Percentiles rank a stretch among this genome's conserved stretches.
phyloP scores from a whole-genome alignment of 2,329 filamentous ascomycete species.

The Botrytis porri region DNA sequence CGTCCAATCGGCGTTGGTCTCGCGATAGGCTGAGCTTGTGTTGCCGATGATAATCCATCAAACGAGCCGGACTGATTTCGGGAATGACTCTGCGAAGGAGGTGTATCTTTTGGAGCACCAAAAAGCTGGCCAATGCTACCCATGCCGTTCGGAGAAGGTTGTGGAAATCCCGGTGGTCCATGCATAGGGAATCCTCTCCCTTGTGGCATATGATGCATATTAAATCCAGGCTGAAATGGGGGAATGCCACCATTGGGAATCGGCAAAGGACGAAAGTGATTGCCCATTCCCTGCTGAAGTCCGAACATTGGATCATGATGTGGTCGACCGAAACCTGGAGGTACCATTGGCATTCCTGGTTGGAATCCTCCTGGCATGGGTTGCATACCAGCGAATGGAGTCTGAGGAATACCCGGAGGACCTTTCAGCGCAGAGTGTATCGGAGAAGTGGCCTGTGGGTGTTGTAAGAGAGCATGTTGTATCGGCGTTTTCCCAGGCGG shows the following conservation, averaged over 20 bases:
- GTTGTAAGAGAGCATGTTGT: conserved; percentile 51
- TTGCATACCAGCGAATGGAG: conserved; percentile 48
- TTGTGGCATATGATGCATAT: conserved; percentile 57
- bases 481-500: conserved; percentile 56
- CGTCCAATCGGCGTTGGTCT: conserved; percentile 85
- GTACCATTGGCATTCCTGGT: conserved; percentile 42
- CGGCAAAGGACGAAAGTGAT: conserved; percentile 54
- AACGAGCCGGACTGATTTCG: conserved; percentile 72
- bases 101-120: conserved; percentile 40
- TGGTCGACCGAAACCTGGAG: conserved; percentile 45
- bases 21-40: conserved; percentile 68
- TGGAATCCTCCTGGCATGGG: conserved; percentile 57
- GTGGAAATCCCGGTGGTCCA: conserved; percentile 54
- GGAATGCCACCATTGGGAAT: conserved; percentile 46
- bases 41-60: conserved; percentile 50
- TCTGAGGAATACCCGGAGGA: conserved; percentile 49
- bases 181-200: conserved; percentile 42
- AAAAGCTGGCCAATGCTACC: conserved; percentile 43
- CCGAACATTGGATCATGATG: conserved; percentile 53
- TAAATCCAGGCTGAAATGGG: conserved; percentile 57
- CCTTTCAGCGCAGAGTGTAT: conserved; percentile 56
- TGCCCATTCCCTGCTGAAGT: conserved; percentile 51
- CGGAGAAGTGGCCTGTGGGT: conserved; percentile 64
- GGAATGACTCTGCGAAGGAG: conserved; percentile 59
- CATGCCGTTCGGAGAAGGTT: conserved; percentile 44